A percentile compares a stretch with the other conserved stretches of the same genome.
Conservation (phyloP, 2,329 filamentous ascomycete species). For the Teratosphaeria pseudoeucalypti region DNA sequence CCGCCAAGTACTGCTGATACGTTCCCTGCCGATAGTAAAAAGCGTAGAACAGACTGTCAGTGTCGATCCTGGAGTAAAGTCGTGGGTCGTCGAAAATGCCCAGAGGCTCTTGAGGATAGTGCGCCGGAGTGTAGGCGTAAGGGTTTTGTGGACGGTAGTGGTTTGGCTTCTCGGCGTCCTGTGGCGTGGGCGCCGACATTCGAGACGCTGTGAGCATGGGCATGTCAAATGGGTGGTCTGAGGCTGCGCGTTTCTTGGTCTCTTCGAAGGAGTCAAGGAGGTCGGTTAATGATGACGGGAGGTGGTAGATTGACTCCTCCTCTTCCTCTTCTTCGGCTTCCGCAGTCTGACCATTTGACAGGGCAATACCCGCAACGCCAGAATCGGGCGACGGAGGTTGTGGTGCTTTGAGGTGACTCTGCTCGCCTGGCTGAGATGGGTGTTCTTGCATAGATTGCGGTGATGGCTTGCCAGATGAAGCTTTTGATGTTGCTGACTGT, state of each 20-base stretch:
- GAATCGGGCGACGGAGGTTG: constrained; percentile 25
- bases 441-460: constrained; percentile 31
- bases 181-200: constrained; percentile 59
- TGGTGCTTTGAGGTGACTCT: background rate
- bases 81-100: constrained; percentile 83
- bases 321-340: constrained; percentile 39
- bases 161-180: constrained; percentile 71
- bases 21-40: constrained; percentile 98
- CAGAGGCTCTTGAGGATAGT: constrained; percentile 89
- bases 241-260: constrained; percentile 59
- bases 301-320: constrained; percentile 82
- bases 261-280: constrained; percentile 83
- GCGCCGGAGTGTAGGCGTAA: constrained; percentile 61
- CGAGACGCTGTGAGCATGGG: constrained; percentile 69
- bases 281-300: constrained; percentile 80
- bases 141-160: constrained; percentile 76
- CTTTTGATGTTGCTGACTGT: constrained; percentile 15
- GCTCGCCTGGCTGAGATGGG: constrained; percentile 13
- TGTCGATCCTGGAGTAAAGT: constrained; percentile 80
- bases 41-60: constrained; percentile 93
- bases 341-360: constrained; percentile 43
- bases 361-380: constrained; percentile 23
- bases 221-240: constrained; percentile 54
- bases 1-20: constrained; percentile 89
- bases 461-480: constrained; percentile 18